Percentiles rank a stretch among this genome's conserved stretches.
These are phyloP conservation scores for Talaromyces sp. DNA, from an alignment of 2,329 filamentous ascomycete species.

Conservation along the genomic window DNA sequence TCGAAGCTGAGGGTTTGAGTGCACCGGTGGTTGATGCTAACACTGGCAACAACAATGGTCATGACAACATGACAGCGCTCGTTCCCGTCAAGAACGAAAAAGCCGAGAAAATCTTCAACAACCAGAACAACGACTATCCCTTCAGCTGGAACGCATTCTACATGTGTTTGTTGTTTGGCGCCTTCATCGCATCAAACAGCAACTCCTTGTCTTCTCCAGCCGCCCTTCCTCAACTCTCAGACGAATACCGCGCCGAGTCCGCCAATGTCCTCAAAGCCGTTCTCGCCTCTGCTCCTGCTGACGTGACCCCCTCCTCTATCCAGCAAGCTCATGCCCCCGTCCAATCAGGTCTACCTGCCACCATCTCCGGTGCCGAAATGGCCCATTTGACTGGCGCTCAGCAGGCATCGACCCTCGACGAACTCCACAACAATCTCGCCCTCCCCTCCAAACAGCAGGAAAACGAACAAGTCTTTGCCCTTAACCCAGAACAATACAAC, in stretches of 20 bases:
- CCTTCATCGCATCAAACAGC: constrained; percentile 88
- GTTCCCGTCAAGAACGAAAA: constrained; percentile 44
- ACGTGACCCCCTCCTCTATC: constrained; percentile 52
- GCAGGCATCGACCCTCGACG: constrained; percentile 53
- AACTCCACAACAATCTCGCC: constrained; percentile 67
- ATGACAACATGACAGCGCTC: constrained; percentile 41
- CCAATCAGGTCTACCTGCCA: constrained; percentile 32
- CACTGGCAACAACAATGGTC: constrained; percentile 19
- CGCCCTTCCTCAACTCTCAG: constrained; percentile 52
- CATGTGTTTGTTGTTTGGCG: constrained; percentile 96
- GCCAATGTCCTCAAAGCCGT: constrained; percentile 50
- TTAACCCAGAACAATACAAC: constrained; percentile 86
- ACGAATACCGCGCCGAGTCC: constrained; percentile 49
- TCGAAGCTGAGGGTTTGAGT: constrained; percentile 42
- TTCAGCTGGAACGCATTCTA: constrained; percentile 66
- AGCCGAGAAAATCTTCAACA: constrained; percentile 45
- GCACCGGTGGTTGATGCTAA: constrained; percentile 25
- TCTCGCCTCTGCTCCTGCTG: constrained; percentile 46
- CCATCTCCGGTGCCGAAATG: constrained; percentile 42
- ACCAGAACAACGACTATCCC: constrained; percentile 64
- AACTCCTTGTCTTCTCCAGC: constrained; percentile 56
- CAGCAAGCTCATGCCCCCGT: constrained; percentile 30
- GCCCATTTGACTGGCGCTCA: constrained; percentile 35
- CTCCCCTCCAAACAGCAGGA: constrained; percentile 80
- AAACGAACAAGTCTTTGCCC: constrained; percentile 81